These are phyloP conservation scores for Pseudogymnoascus sp. DNA, from an alignment of 2,329 filamentous ascomycete species.

Conservation along the genomic window DNA sequence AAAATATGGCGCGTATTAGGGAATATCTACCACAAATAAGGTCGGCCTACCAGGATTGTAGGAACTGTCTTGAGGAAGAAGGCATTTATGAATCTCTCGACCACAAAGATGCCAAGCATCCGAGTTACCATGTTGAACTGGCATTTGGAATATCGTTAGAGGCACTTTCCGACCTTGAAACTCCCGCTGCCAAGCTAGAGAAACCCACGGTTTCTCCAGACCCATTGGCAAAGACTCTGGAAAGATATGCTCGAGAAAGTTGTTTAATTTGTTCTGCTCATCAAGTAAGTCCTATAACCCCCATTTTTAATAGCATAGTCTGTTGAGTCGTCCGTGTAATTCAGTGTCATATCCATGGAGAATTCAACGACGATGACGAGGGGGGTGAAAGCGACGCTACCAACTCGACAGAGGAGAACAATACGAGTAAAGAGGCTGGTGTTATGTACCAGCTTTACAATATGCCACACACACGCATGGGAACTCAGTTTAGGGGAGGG, in stretches of 20 bases:
- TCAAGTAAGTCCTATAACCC: neutral
- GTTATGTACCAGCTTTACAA: neutral
- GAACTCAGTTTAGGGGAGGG: neutral
- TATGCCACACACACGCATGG: neutral
- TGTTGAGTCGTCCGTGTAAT: neutral
- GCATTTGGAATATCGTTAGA: neutral
- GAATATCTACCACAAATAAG: neutral
- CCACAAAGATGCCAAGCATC: neutral
- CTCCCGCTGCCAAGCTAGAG: neutral
- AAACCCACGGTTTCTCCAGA: neutral
- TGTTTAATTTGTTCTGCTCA: neutral
- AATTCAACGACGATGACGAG: neutral
- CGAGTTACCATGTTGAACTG: neutral
- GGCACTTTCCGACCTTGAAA: neutral
- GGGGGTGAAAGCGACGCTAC: neutral
- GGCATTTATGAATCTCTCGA: neutral
- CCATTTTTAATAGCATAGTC: neutral
- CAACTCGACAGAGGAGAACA: neutral
- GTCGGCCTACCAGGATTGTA: neutral
- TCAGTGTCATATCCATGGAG: neutral
- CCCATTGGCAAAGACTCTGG: neutral
- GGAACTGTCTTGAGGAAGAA: neutral
- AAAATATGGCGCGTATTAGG: neutral
- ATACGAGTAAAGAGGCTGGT: too few relatives aligned
- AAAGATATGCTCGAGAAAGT: neutral